These are phyloP conservation scores for Moesziomyces parantarcticus DNA, from an alignment of 1,284 basidiomycete genomes.

Conservation along the genomic window DNA sequence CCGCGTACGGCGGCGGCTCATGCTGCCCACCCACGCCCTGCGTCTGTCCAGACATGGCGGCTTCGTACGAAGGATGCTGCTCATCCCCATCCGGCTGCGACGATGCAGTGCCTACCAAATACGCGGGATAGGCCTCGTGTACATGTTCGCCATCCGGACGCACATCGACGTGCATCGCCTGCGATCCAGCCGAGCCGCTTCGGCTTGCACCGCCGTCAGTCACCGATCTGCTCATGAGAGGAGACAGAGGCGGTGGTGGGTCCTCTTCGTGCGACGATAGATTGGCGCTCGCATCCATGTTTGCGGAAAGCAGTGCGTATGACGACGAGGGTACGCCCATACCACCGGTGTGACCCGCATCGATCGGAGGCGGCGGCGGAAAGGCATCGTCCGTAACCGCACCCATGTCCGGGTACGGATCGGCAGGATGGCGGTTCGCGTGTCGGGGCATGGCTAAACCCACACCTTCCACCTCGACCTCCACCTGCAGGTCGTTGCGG, in stretches of 20 bases:
- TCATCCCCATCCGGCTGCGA: conserved; percentile 8
- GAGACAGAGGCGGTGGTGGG: conserved; percentile 30
- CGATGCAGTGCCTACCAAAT: conserved; percentile 2
- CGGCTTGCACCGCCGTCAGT: not conserved
- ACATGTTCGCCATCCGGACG: no score
- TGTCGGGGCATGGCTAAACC: conserved; percentile 53
- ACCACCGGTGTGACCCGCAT: not conserved
- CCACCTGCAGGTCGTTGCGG: conserved; percentile 56
- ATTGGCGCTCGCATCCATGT: not conserved
- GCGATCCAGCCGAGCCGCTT: not conserved
- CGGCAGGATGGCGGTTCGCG: conserved; percentile 30
- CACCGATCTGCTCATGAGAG: conserved; percentile 5
- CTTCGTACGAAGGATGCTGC: conserved; percentile 32
- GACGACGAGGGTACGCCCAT: not conserved
- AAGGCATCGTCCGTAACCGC: conserved; percentile 4
- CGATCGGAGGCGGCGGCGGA: conserved; percentile 36
- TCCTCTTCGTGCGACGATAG: conserved; percentile 7
- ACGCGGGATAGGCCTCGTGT: not conserved
- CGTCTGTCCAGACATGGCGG: conserved; percentile 14
- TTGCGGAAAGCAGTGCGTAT: conserved; percentile 5
- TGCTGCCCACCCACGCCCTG: not conserved
- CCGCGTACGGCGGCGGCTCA: conserved; percentile 41
- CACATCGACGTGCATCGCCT: not conserved
- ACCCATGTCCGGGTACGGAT: conserved; percentile 15
- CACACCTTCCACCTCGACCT: conserved; percentile 61